Percentiles rank a stretch among this genome's conserved stretches.
These are phyloP conservation scores for Flaveria bidentis DNA, from an alignment of 129 eudicot species.

Conservation along the genomic window DNA sequence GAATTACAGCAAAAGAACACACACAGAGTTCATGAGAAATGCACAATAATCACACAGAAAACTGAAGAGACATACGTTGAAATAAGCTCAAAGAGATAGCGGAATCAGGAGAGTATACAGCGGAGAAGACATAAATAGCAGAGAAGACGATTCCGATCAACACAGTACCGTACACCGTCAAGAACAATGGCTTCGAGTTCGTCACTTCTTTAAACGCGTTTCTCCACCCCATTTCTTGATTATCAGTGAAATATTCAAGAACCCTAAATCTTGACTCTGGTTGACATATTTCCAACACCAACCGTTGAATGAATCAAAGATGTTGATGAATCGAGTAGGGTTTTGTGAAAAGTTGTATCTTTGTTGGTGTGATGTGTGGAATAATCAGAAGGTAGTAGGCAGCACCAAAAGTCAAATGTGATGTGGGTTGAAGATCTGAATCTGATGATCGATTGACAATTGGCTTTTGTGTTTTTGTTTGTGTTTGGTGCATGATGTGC, in stretches of 20 bases:
- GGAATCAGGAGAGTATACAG: conserved; percentile 61
- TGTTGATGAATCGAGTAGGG: no score
- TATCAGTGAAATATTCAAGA: neutral
- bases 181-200: conserved; percentile 80
- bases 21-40: neutral
- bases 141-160: conserved; percentile 73
- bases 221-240: conserved; percentile 60
- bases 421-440: conserved; percentile 11
- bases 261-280: conserved; percentile 31
- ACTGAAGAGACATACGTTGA: conserved; percentile 31
- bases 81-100: conserved; percentile 42
- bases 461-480: conserved; percentile 17
- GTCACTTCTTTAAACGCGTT: conserved; percentile 58
- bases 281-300: conserved; percentile 2
- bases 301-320: no score
- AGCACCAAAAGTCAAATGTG: conserved; percentile 28
- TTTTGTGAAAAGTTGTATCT: neutral
- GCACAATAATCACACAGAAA: no score
- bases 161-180: conserved; percentile 80
- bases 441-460: conserved; percentile 15
- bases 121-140: conserved; percentile 79
- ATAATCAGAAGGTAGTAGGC: conserved; percentile 13
- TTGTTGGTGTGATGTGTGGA: neutral
- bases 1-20: neutral
- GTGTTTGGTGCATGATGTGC: conserved; percentile 28